Evolutionary conservation across 106 monocot genomes (phyloP).

Genomic region (Iris macrosiphon): DNA sequence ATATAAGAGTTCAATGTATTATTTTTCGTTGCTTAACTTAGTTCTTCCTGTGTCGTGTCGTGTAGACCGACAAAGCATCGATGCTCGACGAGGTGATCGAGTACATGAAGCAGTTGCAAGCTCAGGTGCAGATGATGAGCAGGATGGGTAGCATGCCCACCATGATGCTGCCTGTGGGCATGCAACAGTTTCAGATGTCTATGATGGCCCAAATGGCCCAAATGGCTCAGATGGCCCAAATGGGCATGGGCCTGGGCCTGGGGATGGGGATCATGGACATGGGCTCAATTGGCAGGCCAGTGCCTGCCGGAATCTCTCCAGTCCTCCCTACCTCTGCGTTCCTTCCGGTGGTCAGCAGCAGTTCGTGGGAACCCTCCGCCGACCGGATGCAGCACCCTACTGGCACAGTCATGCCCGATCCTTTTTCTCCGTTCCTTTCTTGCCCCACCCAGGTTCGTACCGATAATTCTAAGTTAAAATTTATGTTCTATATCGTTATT

Average conservation of each 20-base stretch:
- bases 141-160: slow-evolving; percentile 36
- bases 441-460: slow-evolving; percentile 41
- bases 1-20: background rate
- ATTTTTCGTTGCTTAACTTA: background rate
- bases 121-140: slow-evolving; percentile 60
- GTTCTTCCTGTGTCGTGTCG: background rate
- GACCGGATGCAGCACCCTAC: slow-evolving; percentile 15
- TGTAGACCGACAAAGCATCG: slow-evolving; percentile 71
- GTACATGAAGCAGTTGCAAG: slow-evolving; percentile 79
- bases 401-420: slow-evolving; percentile 11
- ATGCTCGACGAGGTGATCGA: slow-evolving; percentile 90
- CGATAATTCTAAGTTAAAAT: background rate
- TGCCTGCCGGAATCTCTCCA: background rate
- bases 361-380: slow-evolving; percentile 4
- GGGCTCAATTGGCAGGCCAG: background rate
- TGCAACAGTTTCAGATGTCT: slow-evolving; percentile 50
- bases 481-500: background rate
- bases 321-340: slow-evolving; percentile 7
- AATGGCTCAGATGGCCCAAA: slow-evolving; percentile 49
- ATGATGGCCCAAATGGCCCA: slow-evolving; percentile 65
- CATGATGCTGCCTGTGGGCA: slow-evolving; percentile 65
- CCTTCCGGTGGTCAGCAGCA: slow-evolving; percentile 8
- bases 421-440: slow-evolving; percentile 35
- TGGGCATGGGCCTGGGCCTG: slow-evolving; percentile 40
- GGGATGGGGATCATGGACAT: slow-evolving; percentile 26